Evolutionary conservation across 2,329 filamentous ascomycete genomes (phyloP).

Genomic region (Amphichorda felina): DNA sequence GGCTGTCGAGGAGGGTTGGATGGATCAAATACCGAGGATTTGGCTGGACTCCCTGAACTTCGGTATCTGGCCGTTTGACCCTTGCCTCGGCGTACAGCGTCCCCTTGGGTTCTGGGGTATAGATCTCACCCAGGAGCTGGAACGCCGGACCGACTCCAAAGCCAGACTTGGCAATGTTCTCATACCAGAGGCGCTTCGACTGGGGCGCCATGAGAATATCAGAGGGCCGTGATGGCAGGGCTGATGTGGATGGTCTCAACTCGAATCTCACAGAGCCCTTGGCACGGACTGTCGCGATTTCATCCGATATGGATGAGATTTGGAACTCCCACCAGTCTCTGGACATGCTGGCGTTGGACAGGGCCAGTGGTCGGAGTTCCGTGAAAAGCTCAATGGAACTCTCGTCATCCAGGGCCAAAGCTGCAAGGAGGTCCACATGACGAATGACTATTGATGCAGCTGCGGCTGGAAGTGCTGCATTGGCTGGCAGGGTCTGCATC

Average conservation of each 20-base stretch:
- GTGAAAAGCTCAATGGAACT: background rate
- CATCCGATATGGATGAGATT: background rate
- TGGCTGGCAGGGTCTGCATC: constrained; percentile 4
- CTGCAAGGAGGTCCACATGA: background rate
- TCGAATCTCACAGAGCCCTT: background rate
- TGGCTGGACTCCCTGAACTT: background rate
- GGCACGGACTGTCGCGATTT: background rate
- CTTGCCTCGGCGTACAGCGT: background rate
- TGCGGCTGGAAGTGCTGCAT: background rate
- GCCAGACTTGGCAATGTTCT: background rate
- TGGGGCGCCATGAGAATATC: background rate
- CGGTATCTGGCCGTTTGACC: background rate
- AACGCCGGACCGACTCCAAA: background rate
- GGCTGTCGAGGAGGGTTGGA: background rate
- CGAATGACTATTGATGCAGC: background rate
- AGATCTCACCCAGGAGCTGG: constrained; percentile 1
- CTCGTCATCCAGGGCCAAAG: background rate
- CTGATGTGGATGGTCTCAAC: background rate
- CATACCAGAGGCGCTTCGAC: constrained; percentile 1
- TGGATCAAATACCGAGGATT: background rate
- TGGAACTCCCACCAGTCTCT: constrained; percentile 1
- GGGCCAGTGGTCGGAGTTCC: background rate
- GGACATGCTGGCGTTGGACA: background rate
- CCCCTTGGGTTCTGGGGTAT: constrained; percentile 1
- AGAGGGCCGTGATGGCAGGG: background rate